Conservation (phyloP, 208 protist species). For the Perkinsela sp. region DNA sequence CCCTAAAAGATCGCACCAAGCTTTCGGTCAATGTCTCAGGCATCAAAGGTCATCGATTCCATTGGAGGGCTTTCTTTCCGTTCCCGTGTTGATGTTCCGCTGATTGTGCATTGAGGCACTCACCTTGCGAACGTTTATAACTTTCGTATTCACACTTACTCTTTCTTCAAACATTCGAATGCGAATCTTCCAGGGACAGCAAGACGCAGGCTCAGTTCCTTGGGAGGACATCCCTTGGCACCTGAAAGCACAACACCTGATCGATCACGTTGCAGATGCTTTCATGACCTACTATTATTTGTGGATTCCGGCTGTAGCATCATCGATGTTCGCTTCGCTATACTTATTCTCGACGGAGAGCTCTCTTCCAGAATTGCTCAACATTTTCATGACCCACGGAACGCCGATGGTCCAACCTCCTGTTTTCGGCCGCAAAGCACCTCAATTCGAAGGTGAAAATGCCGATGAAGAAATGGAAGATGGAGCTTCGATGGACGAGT, state of each 20-base stretch:
- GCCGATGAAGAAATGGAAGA: background rate
- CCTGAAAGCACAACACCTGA: background rate
- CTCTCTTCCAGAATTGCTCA: background rate
- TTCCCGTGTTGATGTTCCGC: background rate
- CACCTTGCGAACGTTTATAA: too few relatives aligned
- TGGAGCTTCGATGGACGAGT: background rate
- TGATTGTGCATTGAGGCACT: too few relatives aligned
- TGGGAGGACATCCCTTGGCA: background rate
- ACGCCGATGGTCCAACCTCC: background rate
- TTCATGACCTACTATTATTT: background rate
- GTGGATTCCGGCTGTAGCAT: background rate
- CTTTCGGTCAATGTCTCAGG: background rate
- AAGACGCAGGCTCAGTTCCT: background rate
- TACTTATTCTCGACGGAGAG: background rate
- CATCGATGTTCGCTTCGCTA: background rate
- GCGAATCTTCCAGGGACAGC: background rate
- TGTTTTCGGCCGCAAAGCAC: background rate
- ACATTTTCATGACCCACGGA: background rate
- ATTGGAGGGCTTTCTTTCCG: background rate
- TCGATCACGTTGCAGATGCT: background rate
- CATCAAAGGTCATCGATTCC: background rate
- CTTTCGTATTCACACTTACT: too few relatives aligned
- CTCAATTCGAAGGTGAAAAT: background rate
- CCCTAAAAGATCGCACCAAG: background rate
- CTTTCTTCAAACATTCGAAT: too few relatives aligned